Evolutionary conservation across 768 basidiomycete genomes (phyloP).

Genomic region (Tricholoma hemisulphureum): DNA sequence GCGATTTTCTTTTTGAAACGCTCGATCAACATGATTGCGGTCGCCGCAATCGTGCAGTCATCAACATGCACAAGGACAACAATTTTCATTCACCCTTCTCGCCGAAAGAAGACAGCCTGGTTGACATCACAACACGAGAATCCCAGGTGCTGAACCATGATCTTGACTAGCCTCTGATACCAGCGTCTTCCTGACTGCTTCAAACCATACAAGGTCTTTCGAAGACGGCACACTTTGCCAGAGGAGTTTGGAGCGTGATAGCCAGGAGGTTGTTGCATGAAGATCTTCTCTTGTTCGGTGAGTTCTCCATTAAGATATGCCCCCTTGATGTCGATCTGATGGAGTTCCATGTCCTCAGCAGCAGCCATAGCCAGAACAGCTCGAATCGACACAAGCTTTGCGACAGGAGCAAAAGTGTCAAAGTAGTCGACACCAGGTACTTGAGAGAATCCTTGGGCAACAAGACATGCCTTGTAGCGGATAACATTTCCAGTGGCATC

Average conservation of each 20-base stretch:
- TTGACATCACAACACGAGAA: slow-evolving; percentile 17
- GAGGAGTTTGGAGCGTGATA: slow-evolving; percentile 8
- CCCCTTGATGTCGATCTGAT: no score
- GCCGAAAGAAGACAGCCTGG: slow-evolving; percentile 17
- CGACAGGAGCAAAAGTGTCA: slow-evolving; percentile 13
- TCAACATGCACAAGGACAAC: slow-evolving; percentile 21
- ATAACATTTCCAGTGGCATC: slow-evolving; percentile 28
- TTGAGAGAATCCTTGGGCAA: no score
- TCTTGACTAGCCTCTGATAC: slow-evolving; percentile 16
- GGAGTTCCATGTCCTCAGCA: no score
- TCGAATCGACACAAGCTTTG: slow-evolving; percentile 12
- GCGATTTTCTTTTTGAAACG: slow-evolving; percentile 16
- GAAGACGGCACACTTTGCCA: slow-evolving; percentile 19
- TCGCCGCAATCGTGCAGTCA: slow-evolving; percentile 21
- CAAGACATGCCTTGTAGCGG: no score
- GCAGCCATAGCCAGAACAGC: slow-evolving; percentile 29
- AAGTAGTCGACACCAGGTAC: slow-evolving; percentile 21
- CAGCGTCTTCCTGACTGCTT: slow-evolving; percentile 24
- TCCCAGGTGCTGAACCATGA: slow-evolving; percentile 2
- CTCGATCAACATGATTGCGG: slow-evolving; percentile 5
- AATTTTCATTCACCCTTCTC: slow-evolving; percentile 8
- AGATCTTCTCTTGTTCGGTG: slow-evolving; percentile 4
- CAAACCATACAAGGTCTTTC: slow-evolving; percentile 29
- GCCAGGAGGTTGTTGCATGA: slow-evolving; percentile 23
- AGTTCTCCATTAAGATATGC: slow-evolving; percentile 14